Base-by-base conservation (phyloP, 148 eudicot genomes). In the Heliosperma pusillum region DNA sequence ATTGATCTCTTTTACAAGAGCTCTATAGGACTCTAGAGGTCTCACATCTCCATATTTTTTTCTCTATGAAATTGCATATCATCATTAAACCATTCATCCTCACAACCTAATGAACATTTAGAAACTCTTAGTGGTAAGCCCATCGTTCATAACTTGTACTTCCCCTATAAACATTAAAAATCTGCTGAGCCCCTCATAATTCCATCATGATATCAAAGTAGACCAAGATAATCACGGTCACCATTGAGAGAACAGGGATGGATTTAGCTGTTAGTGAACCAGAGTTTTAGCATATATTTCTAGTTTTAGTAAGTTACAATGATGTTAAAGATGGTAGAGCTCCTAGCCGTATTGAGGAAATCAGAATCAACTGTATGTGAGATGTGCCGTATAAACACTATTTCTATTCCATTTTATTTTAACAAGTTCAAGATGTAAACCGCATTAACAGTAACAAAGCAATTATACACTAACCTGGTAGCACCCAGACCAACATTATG, bases 401-500 rank as follows among this genome's bases (percentile, higher is more conserved):
- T 36, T 29, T 17, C 5, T 3, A 10, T 6, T 16, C 20, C 9
- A 13, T 5, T 13, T n/a, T n/a, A n/a, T n/a, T n/a, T 66, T 76
- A 44, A 7, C 36, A 22, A 44, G 42, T 42, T 75, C 5, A 59
- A 42, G 40, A 69, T 44, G 5, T 58, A 45, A 59, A 69, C 36
- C 36, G 36, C 42, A 16, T n/a, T 47, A 47, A 47, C 50, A 44
- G n/a, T 44, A 1, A 73, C 7, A 15, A 65, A 27, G n/a, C 42
- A 26, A 50, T 19, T 72, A 62, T 40, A 20, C 15, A 76, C 82
- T 87, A 82, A 73, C 80, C 80, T 78, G 8, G 80, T 63, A 33
- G 77, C 90, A 36, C 90, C 90, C 72, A 87, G 86, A 59, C 87
- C 90, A 55, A 87, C 58, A 67, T 87, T 87, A 76, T 87, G 90